Evolutionary conservation across 768 basidiomycete species (phyloP), one percentile per base, ranked within the genome.

Genomic region (Suillus hirtellus): DNA sequence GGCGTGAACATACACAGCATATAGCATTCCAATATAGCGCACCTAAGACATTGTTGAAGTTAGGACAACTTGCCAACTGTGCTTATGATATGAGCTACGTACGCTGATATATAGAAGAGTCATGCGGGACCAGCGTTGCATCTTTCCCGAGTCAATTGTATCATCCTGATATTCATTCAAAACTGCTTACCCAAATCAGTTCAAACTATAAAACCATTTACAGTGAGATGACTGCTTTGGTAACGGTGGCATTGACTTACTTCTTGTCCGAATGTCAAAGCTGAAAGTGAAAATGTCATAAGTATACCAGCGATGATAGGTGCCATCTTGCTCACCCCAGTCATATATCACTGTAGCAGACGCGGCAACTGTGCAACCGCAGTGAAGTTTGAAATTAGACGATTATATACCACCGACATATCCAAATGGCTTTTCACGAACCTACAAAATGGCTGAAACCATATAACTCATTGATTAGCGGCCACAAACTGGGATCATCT

Each of bases 101-200:
- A 54, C 53, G 12, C 53, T 35, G 34, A 54, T 35, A 35, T 54
- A 54, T n/a, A 54, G n/a, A 35, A 54, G 11, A n/a, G 53, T 21
- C n/a, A 37, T n/a, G 19, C 11, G 6, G 34, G 53, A 54, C 53
- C 53, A 54, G 19, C 34, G n/a, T 54, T 35, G 53, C 34, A 12
- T n/a, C 53, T 54, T n/a, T 1, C 53, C 5, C 34, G 19, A 12
- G 12, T 35, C 3, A 35, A 54, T 35, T 34, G 31, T 34, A 19
- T 31, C 27, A 19, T 31, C 27, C 3, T 14, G 11, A 10, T 34
- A 11, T 37, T n/a, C 34, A n/a, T 54, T 34, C 37, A 34, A 35
- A n/a, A 35, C 19, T 21, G 34, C 53, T 54, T 34, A 54, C 53
- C 34, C 34, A 54, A 12, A 54, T 54, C 53, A 54, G 19, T n/a